Evolutionary conservation across 1,284 basidiomycete genomes (phyloP), one percentile per base, ranked within the genome.

Genomic region (Rhodotorula sp.): DNA sequence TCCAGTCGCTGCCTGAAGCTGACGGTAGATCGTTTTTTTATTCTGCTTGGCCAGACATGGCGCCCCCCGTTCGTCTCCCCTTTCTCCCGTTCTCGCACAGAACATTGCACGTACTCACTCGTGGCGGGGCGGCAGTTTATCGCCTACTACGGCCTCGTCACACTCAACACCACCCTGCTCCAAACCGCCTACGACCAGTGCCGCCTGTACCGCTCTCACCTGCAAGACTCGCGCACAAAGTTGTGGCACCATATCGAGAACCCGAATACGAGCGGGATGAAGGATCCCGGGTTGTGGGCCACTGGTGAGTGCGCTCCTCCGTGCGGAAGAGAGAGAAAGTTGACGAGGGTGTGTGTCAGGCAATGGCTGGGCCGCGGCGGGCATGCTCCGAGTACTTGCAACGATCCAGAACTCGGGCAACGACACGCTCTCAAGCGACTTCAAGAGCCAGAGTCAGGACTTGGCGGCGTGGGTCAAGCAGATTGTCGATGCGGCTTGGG

Each of bases 301-400:
- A 84, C 64, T 85, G 73, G 72, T 69, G 32, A 34, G 51, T 24
- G 29, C n/a, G 8, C 4, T 22, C 4, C 24, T 34, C 32, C 34
- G 34, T 13, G 36, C 8, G 8, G 13, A 36, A 13, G 36, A 2
- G 24, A 36, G 5, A 22, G 20, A 27, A 24, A 44, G 8, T 19
- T 57, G 56, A 46, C 39, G 2, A 24, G 6, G 15, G 32, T 17
- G 19, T 7, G 15, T 6, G 0, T 90, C 90, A 17, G 90, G 92
- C 0, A 91, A 93, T 69, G 91, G 83, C 0, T 94, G 92, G 91
- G 91, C 88, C 0, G 87, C 90, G 0, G 89, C 87, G 2, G 91
- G 92, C 36, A 52, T 65, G 56, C 27, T 73, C 24, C 36, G 62
- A 7, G 63, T 62, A 7, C 54, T 62, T 15, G 54, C 58, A 15